Conservation (phyloP, 2,329 filamentous ascomycete genomes). For the Stagonosporopsis rhizophila region DNA sequence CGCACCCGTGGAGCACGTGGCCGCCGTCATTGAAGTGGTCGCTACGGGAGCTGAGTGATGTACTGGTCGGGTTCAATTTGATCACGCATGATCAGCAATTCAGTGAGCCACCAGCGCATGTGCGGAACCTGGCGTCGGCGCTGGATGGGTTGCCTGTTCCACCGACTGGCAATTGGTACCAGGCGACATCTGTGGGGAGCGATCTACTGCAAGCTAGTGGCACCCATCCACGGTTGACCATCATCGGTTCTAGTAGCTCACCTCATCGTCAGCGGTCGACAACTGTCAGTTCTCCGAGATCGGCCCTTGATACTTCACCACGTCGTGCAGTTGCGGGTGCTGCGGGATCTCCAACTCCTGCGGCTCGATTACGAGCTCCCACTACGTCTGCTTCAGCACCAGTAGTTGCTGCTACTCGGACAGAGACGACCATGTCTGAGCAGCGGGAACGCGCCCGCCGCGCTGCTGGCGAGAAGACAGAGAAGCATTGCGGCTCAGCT, state of each 20-base stretch:
- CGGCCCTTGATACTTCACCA: not conserved
- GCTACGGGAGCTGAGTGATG: not conserved
- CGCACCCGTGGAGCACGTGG: constrained; percentile 14
- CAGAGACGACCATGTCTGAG: not conserved
- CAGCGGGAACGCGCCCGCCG: not conserved
- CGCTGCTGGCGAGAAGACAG: not conserved
- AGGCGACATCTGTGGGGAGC: too few species aligned
- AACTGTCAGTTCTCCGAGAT: not conserved
- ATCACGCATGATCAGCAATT: not conserved
- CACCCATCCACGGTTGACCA: not conserved
- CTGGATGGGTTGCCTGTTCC: not conserved
- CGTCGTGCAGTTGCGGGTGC: not conserved
- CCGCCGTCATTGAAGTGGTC: not conserved
- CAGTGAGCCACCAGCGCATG: not conserved
- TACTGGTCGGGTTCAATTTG: not conserved
- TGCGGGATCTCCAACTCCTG: not conserved
- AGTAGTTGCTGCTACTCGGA: not conserved
- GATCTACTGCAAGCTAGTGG: not conserved
- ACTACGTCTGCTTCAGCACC: not conserved
- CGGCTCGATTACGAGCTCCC: not conserved
- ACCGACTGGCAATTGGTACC: not conserved
- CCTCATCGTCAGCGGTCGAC: not conserved
- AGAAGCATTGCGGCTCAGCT: not conserved
- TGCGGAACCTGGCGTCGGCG: constrained; percentile 1
- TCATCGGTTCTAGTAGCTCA: not conserved